Conservation (phyloP, 352 stramenopile species). For the Globisporangium heterothallicum region DNA sequence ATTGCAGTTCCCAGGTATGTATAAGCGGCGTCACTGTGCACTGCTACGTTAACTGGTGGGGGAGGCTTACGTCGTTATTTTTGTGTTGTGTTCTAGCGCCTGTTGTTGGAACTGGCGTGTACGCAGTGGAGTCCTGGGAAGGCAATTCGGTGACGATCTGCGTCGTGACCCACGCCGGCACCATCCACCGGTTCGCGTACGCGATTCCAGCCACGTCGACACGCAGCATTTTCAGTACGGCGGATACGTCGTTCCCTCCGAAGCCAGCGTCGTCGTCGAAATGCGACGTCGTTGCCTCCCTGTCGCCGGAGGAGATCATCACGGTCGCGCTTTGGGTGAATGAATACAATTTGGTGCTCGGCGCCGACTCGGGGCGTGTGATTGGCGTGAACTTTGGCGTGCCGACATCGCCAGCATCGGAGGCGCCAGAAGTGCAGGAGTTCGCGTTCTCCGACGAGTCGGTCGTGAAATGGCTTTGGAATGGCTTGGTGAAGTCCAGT, state of each 20-base stretch:
- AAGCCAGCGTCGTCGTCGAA: constrained; percentile 27
- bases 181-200: constrained; percentile 68
- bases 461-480: constrained; percentile 65
- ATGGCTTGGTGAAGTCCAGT: constrained; percentile 47
- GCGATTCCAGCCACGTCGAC: constrained; percentile 19
- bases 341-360: constrained; percentile 70
- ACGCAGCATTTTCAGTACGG: constrained; percentile 53
- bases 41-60: no score
- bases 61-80: no score
- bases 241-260: constrained; percentile 36
- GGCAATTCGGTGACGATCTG: constrained; percentile 44
- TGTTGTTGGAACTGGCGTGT: constrained; percentile 51
- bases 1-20: constrained; percentile 46
- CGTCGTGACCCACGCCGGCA: constrained; percentile 62
- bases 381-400: constrained; percentile 71
- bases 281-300: constrained; percentile 40
- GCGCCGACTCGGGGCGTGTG: constrained; percentile 51
- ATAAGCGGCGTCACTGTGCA: no score
- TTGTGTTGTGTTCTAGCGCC: constrained; percentile 30
- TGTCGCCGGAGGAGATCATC: constrained; percentile 54
- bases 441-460: constrained; percentile 70
- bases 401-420: constrained; percentile 17
- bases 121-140: constrained; percentile 60
- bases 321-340: constrained; percentile 67
- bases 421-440: constrained; percentile 38